Percentiles rank a stretch among this genome's conserved stretches.
phyloP scores from a whole-genome alignment of 306 rosid genomes.

The Prunus mume region DNA sequence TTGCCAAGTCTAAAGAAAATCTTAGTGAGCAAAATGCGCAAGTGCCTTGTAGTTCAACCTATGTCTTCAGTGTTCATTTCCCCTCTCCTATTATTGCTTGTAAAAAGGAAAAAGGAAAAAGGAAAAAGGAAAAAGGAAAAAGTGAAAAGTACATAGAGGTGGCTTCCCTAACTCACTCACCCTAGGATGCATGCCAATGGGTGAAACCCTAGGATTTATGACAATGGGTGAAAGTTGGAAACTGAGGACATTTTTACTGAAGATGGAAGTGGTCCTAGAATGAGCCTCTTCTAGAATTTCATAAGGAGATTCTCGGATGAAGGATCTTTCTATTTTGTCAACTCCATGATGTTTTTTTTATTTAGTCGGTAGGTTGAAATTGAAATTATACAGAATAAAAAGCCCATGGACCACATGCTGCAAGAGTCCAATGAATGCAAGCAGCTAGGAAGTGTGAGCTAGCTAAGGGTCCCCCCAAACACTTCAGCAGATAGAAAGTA shows the following conservation, averaged over 20 bases:
- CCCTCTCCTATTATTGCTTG: no score
- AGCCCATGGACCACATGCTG: background rate
- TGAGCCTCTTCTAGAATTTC: background rate
- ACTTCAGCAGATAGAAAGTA: background rate
- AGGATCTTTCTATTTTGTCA: background rate
- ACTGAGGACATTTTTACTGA: background rate
- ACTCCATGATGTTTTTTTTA: background rate
- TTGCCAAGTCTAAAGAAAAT: background rate
- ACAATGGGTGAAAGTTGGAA: background rate
- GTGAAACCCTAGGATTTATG: no score
- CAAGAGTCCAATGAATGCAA: background rate
- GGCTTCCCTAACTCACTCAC: background rate
- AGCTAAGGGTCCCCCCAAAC: background rate
- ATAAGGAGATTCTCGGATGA: background rate
- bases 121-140: no score
- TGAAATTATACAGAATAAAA: background rate
- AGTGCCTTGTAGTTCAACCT: no score
- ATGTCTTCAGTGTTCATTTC: no score
- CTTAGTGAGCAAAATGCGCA: background rate
- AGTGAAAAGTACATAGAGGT: background rate
- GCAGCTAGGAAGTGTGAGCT: background rate
- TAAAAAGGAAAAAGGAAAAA: no score
- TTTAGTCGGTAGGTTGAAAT: background rate
- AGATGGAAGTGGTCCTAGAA: background rate
- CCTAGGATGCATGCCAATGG: background rate